Conservation (phyloP, 768 basidiomycete species). For the Amanita phalloides region DNA sequence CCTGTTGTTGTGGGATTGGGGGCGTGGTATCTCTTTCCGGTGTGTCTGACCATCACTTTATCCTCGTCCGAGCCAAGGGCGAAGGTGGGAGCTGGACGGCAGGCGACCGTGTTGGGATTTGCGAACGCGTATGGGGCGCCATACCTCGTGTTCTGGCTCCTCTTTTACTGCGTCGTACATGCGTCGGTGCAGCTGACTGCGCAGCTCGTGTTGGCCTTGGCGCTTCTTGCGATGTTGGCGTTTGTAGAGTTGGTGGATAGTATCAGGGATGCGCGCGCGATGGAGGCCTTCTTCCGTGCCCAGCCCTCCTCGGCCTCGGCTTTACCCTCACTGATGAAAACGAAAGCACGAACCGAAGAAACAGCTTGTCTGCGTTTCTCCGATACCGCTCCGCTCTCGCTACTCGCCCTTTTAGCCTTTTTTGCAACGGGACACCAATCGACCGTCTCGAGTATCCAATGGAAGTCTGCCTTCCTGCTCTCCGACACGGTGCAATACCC, state of each 20-base stretch:
- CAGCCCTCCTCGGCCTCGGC: neutral
- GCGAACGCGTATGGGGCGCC: slow-evolving; percentile 36
- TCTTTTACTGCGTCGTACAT: slow-evolving; percentile 53
- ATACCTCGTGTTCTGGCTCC: slow-evolving; percentile 74
- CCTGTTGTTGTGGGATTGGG: too few relatives aligned
- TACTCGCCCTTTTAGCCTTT: slow-evolving; percentile 39
- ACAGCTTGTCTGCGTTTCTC: slow-evolving; percentile 19
- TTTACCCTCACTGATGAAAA: too few relatives aligned
- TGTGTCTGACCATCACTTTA: too few relatives aligned
- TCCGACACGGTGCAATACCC: too few relatives aligned
- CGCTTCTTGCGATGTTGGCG: slow-evolving; percentile 56
- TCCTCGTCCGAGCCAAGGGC: too few relatives aligned
- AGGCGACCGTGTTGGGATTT: too few relatives aligned
- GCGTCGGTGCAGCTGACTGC: slow-evolving; percentile 69
- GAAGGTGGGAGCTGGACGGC: too few relatives aligned
- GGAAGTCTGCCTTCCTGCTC: too few relatives aligned
- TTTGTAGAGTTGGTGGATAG: slow-evolving; percentile 78
- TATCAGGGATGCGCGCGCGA: slow-evolving; percentile 54
- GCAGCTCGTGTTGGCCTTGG: slow-evolving; percentile 63
- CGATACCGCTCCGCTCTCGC: too few relatives aligned
- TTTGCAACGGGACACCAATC: slow-evolving; percentile 63
- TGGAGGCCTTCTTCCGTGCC: slow-evolving; percentile 27
- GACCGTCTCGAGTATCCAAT: too few relatives aligned
- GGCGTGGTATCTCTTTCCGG: too few relatives aligned
- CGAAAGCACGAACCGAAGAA: slow-evolving; percentile 3